These are phyloP conservation scores for Chlamydomonas incerta DNA, from an alignment of 139 green algal species.

Conservation along the genomic window DNA sequence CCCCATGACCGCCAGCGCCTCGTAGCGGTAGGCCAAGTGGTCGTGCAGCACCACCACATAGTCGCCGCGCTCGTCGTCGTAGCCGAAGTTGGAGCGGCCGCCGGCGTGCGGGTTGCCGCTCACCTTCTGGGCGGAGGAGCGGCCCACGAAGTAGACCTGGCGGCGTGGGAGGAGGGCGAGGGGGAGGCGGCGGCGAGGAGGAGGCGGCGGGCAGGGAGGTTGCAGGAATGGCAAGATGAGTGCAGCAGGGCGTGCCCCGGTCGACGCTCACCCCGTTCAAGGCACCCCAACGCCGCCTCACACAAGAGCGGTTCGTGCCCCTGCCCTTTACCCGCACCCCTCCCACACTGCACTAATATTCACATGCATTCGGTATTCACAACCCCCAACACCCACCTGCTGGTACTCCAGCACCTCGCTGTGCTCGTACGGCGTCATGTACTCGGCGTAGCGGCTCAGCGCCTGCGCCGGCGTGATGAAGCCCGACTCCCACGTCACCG, in stretches of 20 bases:
- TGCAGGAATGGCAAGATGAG: too few relatives aligned
- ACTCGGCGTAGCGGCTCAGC: constrained; percentile 70
- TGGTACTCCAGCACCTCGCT: constrained; percentile 85
- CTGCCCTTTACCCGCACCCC: too few relatives aligned
- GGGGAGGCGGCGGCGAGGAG: too few relatives aligned
- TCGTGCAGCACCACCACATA: constrained; percentile 75
- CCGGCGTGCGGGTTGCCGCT: constrained; percentile 58
- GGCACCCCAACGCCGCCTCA: too few relatives aligned
- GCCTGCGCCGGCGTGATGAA: constrained; percentile 62
- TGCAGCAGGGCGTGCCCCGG: too few relatives aligned
- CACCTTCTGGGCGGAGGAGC: constrained; percentile 66
- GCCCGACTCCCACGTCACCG: constrained; percentile 58
- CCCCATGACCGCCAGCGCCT: constrained; percentile 77
- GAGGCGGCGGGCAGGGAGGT: too few relatives aligned
- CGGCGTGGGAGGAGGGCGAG: too few relatives aligned
- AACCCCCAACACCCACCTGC: constrained; percentile 41
- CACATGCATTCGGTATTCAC: neutral
- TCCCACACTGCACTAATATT: neutral
- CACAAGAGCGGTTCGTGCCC: too few relatives aligned
- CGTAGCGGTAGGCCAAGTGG: constrained; percentile 82
- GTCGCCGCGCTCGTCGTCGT: constrained; percentile 89
- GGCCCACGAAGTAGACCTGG: constrained; percentile 82
- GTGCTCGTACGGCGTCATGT: constrained; percentile 84
- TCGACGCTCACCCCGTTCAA: too few relatives aligned
- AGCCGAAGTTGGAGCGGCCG: constrained; percentile 69